Evolutionary conservation across 1,284 basidiomycete species (phyloP), one percentile per base, ranked within the genome.

Genomic region (Moesziomyces globuligerus): DNA sequence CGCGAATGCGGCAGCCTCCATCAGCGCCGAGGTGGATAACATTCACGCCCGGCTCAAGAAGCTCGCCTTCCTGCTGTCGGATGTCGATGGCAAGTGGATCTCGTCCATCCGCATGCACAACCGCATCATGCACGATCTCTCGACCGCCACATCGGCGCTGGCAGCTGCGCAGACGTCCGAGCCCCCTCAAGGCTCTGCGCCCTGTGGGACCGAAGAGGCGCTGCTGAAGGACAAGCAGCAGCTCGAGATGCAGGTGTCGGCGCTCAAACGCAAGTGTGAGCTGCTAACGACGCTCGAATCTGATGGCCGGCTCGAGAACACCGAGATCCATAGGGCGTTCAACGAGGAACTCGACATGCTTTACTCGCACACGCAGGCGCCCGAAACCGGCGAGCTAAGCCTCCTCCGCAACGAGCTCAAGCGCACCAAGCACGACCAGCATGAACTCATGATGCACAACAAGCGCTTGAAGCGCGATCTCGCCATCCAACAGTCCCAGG

Each of bases 341-440:
- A 82, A 82, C 52, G 81, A 82, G 43, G 81, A 82, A 57, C 52
- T 82, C 9, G 75, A 78, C 44, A 37, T 65, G 43, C 58, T 82
- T 17, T 82, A 80, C 68, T 72, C 78, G 13, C 62, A 80, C 37
- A 76, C 75, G 17, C 74, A 76, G 48, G 50, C 44, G n/a, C 72
- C 76, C 3, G 74, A 74, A n/a, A 47, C 43, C 40, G 72, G 72
- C 11, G 74, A 81, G 46, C 48, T 81, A 17, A 48, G 39, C 1
- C 18, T 46, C 4, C 54, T 82, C n/a, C 53, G 81, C 10, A 42
- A 49, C 7, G 55, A 75, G 29, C 56, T 81, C 25, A 58, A 74
- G 40, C 26, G 47, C 9, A 45, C 58, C 52, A 81, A 79, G 45
- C 51, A 55, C 3, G 67, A 72, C 21, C 48, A 74, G 38, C 68